Percentiles rank a stretch among this genome's conserved stretches.
Conservation (phyloP, 2,329 filamentous ascomycete species). For the Parascedosporium putredinis region DNA sequence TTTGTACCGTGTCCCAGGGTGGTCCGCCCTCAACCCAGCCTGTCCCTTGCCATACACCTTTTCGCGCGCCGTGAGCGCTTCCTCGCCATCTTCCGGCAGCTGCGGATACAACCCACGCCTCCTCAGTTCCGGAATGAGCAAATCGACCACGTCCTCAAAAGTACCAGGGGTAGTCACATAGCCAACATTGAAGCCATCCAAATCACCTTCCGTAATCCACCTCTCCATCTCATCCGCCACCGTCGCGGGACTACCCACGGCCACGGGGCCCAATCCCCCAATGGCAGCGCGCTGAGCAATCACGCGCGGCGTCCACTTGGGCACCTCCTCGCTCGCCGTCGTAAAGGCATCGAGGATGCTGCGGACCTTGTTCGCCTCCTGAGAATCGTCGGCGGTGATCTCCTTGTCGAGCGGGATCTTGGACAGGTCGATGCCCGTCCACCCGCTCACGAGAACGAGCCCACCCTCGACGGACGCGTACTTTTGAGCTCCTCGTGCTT, state of each 20-base stretch:
- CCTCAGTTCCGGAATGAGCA: conserved; percentile 20
- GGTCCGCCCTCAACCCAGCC: conserved; percentile 43
- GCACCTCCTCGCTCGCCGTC: conserved; percentile 31
- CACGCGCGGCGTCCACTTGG: conserved; percentile 33
- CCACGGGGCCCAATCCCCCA: conserved; percentile 26
- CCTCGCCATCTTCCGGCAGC: conserved; percentile 18
- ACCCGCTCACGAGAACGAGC: conserved; percentile 44
- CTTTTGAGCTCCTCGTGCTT: conserved; percentile 41
- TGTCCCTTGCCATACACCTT: conserved; percentile 54
- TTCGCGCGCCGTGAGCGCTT: conserved; percentile 42
- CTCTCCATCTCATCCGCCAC: conserved; percentile 34
- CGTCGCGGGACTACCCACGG: conserved; percentile 26
- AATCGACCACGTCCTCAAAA: conserved; percentile 22
- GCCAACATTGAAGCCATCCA: conserved; percentile 30
- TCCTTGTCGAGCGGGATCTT: conserved; percentile 47
- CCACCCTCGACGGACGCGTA: conserved; percentile 44
- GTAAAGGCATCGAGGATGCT: conserved; percentile 39
- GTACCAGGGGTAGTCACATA: conserved; percentile 32
- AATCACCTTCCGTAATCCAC: conserved; percentile 31
- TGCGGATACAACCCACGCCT: conserved; percentile 21
- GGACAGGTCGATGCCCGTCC: conserved; percentile 51
- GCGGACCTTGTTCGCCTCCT: conserved; percentile 39
- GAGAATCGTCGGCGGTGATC: conserved; percentile 42
- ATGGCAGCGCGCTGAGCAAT: conserved; percentile 30
- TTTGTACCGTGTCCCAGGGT: conserved; percentile 48